Base-by-base conservation (phyloP, 371 early-diverging fungal species). In the Thermomucor indicae-seudaticae region DNA sequence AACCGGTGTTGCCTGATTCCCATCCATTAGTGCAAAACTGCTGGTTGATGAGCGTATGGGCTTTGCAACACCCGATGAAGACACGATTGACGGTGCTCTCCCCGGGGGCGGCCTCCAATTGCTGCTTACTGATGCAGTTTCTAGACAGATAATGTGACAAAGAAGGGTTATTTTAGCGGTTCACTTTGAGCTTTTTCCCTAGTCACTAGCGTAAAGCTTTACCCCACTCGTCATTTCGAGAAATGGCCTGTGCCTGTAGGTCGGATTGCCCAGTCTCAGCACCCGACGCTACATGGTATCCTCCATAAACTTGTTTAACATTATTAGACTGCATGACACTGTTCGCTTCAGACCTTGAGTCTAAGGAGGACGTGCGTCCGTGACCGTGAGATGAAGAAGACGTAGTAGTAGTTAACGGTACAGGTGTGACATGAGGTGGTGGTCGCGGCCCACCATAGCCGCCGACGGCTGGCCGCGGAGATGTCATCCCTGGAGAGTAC, bases 61-160 rank as follows among this genome's bases (percentile, higher is more conserved):
- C 32, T 43, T 43, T 24, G 17, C 16, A 51, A 43, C 43, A 34
- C 51, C 58, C 6, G 53, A 49, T 1, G 49, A 17, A 10, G 65
- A 72, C 17, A 59, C 43, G 27, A 62, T 67, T 0, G 72, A 67
- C 1, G 65, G 59, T 14, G 53, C 57, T 41, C 62, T 43, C 20
- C 62, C 57, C 7, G 57, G 25, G n/a, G 53, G 27, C 7, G 49
- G 34, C n/a, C 47, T 48, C 46, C 62, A 52, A 10, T 32, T 30
- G 20, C 37, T 38, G 19, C 43, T 50, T n/a, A 49, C 43, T 5
- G 53, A 53, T 25, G 49, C 28, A 10, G 62, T 54, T 47, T 56
- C 57, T 61, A 43, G 38, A 53, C 23, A 37, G 11, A 35, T 2
- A 51, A 22, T 32, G 22, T 4, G 16, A 3, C 10, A 37, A 6